Percentiles rank a stretch among this genome's conserved stretches.
These are phyloP conservation scores for Ganoderma sinense DNA, from an alignment of 1,284 basidiomycete species.

Conservation along the genomic window DNA sequence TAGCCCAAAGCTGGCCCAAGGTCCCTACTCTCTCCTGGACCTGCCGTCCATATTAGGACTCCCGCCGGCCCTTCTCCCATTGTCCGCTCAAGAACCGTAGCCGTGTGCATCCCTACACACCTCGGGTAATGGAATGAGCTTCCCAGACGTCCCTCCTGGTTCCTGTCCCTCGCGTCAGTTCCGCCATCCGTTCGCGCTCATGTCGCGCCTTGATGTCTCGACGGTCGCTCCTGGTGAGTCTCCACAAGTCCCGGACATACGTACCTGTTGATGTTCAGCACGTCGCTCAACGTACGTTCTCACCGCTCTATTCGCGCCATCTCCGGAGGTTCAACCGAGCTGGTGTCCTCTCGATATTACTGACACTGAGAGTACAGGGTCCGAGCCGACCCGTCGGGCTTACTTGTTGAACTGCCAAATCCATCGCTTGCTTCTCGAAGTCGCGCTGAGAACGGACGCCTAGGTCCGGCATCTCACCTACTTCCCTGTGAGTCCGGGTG, in stretches of 20 bases:
- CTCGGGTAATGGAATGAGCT: neutral
- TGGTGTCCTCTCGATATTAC: neutral
- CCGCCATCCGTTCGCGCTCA: neutral
- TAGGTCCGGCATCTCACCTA: neutral
- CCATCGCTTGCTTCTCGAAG: neutral
- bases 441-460: neutral
- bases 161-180: slow-evolving; percentile 15
- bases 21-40: neutral
- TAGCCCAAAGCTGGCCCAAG: neutral
- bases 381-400: neutral
- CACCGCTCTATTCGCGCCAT: neutral
- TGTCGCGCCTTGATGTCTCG: neutral
- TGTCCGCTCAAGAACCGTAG: slow-evolving; percentile 46
- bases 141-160: neutral
- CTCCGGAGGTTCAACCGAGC: neutral
- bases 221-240: neutral
- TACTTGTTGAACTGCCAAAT: neutral
- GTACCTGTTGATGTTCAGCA: neutral
- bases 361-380: neutral
- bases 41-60: neutral
- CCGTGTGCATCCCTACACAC: slow-evolving; percentile 30
- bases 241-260: neutral
- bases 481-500: neutral
- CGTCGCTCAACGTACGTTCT: neutral
- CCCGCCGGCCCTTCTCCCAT: neutral